A percentile compares a stretch with the other conserved stretches of the same genome.
Evolutionary conservation across 2,329 filamentous ascomycete species (phyloP).

Genomic region (Colletotrichum gigasporum): DNA sequence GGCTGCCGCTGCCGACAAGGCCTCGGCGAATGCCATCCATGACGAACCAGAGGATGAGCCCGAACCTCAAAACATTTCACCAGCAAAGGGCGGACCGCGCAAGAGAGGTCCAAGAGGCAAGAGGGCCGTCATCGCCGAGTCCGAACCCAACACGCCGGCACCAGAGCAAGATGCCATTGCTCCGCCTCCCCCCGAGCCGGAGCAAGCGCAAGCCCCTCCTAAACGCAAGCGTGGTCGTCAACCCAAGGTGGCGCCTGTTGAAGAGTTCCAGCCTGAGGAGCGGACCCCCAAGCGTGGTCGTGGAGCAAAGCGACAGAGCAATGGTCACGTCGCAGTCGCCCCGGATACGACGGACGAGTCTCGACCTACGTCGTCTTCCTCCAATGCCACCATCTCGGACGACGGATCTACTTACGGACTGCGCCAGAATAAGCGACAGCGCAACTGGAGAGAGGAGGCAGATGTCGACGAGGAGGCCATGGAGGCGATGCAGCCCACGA

Average conservation of each 20-base stretch:
- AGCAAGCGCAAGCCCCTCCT: slow-evolving; percentile 8
- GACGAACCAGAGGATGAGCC: slow-evolving; percentile 16
- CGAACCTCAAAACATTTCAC: slow-evolving; percentile 12
- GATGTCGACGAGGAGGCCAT: slow-evolving; percentile 49
- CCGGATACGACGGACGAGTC: slow-evolving; percentile 52
- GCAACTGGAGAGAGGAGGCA: slow-evolving; percentile 61
- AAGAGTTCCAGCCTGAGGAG: slow-evolving; percentile 16
- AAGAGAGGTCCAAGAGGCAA: slow-evolving; percentile 27
- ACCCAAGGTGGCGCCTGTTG: slow-evolving; percentile 20
- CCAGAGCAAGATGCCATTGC: slow-evolving; percentile 24
- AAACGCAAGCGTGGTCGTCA: slow-evolving; percentile 33
- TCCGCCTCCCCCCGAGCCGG: slow-evolving; percentile 21
- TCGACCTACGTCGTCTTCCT: slow-evolving; percentile 62
- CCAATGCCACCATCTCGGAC: slow-evolving; percentile 53
- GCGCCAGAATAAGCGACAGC: slow-evolving; percentile 55
- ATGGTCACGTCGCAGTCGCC: slow-evolving; percentile 1
- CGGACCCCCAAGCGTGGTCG: slow-evolving; percentile 26
- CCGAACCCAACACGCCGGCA: slow-evolving; percentile 25
- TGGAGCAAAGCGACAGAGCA: slow-evolving; percentile 24
- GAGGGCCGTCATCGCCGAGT: slow-evolving; percentile 14
- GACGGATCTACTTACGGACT: slow-evolving; percentile 30
- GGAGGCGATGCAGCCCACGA: slow-evolving; percentile 46
- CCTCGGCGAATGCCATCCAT: background rate
- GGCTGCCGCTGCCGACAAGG: slow-evolving; percentile 17
- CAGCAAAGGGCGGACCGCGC: slow-evolving; percentile 15